phyloP scores from a whole-genome alignment of 345 rosid species.

The Noccaea caerulescens region DNA sequence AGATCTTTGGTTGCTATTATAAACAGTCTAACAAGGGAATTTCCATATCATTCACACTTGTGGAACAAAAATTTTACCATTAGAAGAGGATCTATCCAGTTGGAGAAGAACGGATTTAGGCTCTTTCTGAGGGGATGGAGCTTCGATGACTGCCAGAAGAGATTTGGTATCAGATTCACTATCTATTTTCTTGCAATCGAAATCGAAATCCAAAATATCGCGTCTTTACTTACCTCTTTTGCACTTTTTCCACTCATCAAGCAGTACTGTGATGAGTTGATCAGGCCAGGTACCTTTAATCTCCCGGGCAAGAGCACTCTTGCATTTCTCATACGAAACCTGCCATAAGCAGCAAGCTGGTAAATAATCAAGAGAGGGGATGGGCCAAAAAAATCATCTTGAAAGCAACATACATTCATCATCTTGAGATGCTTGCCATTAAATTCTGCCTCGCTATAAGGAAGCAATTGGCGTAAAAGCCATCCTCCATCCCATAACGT shows the following conservation, averaged over 20 bases:
- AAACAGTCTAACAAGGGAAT: constrained; percentile 6
- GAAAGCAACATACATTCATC: constrained; percentile 58
- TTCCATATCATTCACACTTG: constrained; percentile 16
- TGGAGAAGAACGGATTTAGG: constrained; percentile 78
- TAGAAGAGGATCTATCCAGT: constrained; percentile 50
- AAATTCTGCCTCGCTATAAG: constrained; percentile 84
- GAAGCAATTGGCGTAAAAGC: constrained; percentile 96
- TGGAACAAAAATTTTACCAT: constrained; percentile 53
- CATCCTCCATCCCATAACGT: constrained; percentile 97
- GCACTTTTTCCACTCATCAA: constrained; percentile 96
- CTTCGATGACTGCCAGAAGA: constrained; percentile 75
- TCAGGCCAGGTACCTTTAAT: constrained; percentile 86
- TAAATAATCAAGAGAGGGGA: background rate
- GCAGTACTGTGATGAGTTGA: constrained; percentile 64
- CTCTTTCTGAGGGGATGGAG: constrained; percentile 80
- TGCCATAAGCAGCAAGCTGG: constrained; percentile 42
- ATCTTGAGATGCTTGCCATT: constrained; percentile 72
- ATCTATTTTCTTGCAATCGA: constrained; percentile 26
- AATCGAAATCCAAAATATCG: constrained; percentile 16
- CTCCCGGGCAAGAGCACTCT: constrained; percentile 57
- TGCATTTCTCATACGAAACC: constrained; percentile 73
- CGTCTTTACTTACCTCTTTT: constrained; percentile 69
- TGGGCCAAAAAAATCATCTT: constrained; percentile 5
- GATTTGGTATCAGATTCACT: constrained; percentile 22
- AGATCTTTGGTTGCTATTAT: constrained; percentile 14